These are phyloP conservation scores for Gynandropsis gynandra DNA, from an alignment of 345 rosid genomes.

Conservation along the genomic window DNA sequence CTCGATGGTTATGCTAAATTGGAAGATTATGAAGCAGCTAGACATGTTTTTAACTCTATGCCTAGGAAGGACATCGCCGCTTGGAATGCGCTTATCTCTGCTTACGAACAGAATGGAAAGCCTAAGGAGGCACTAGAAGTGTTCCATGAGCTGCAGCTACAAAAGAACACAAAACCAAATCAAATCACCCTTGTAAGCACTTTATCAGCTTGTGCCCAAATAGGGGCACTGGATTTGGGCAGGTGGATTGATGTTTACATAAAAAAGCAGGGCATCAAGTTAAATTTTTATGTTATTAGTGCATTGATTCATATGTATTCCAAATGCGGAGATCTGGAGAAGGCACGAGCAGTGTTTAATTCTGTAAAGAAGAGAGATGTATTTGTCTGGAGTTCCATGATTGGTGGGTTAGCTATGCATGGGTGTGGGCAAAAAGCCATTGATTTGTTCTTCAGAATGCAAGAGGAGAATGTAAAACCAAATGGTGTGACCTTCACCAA, in stretches of 20 bases:
- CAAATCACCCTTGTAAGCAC: conserved; percentile 53
- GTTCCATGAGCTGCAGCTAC: conserved; percentile 48
- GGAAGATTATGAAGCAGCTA: conserved; percentile 44
- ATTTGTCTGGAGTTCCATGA: conserved; percentile 72
- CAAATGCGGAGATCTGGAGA: conserved; percentile 62
- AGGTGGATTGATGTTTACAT: conserved; percentile 44
- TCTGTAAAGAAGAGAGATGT: conserved; percentile 45
- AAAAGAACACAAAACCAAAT: conserved; percentile 37
- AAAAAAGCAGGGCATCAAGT: conserved; percentile 37
- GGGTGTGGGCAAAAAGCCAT: conserved; percentile 52
- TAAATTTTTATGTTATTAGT: conserved; percentile 50
- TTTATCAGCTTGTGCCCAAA: conserved; percentile 59
- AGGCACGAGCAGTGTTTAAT: conserved; percentile 55
- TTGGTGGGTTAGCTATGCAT: conserved; percentile 68
- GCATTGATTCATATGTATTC: conserved; percentile 77
- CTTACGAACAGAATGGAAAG: conserved; percentile 57
- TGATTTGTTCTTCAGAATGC: conserved; percentile 51
- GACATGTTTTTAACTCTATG: conserved; percentile 41
- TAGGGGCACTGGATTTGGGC: conserved; percentile 58
- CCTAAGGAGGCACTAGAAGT: conserved; percentile 53
- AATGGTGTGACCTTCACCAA: conserved; percentile 59
- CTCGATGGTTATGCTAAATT: conserved; percentile 61
- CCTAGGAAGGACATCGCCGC: conserved; percentile 47
- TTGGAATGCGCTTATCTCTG: conserved; percentile 67
- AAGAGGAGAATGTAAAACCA: conserved; percentile 46